phyloP scores from a whole-genome alignment of 768 basidiomycete genomes.

The Kwoniella shandongensis region DNA sequence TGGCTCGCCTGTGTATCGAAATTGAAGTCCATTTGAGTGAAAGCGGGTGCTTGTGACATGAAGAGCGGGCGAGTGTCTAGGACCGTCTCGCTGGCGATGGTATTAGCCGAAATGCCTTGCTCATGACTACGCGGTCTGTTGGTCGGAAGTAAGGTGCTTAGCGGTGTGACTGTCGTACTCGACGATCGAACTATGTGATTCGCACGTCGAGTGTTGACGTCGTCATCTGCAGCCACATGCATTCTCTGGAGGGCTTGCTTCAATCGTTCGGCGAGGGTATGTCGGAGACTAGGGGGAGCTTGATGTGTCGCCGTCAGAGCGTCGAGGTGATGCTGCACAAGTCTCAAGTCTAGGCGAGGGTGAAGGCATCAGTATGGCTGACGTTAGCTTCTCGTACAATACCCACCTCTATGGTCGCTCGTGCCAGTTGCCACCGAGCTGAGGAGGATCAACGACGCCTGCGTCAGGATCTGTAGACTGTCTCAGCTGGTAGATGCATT shows the following conservation, averaged over 20 bases:
- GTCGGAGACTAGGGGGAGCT: neutral
- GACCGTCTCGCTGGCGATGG: no score
- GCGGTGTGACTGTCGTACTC: no score
- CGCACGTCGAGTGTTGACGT: no score
- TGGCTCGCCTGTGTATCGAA: no score
- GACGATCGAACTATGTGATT: no score
- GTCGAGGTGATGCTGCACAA: slow-evolving; percentile 2
- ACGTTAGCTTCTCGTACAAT: neutral
- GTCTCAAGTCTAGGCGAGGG: neutral
- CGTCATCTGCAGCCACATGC: no score
- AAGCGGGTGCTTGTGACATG: no score
- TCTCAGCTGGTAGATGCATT: neutral
- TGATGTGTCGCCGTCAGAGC: neutral
- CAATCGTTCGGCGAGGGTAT: neutral
- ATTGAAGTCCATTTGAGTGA: no score
- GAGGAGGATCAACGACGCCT: neutral
- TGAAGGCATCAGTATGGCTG: neutral
- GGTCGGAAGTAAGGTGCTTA: no score
- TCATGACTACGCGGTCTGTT: no score
- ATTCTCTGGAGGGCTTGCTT: neutral
- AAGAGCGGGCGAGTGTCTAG: no score
- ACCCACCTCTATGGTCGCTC: slow-evolving; percentile 1
- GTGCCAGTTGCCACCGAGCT: neutral
- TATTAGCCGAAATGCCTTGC: no score
- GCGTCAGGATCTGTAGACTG: neutral